phyloP scores from a whole-genome alignment of 371 early-diverging fungal species.

The Basidiobolus meristosporus region DNA sequence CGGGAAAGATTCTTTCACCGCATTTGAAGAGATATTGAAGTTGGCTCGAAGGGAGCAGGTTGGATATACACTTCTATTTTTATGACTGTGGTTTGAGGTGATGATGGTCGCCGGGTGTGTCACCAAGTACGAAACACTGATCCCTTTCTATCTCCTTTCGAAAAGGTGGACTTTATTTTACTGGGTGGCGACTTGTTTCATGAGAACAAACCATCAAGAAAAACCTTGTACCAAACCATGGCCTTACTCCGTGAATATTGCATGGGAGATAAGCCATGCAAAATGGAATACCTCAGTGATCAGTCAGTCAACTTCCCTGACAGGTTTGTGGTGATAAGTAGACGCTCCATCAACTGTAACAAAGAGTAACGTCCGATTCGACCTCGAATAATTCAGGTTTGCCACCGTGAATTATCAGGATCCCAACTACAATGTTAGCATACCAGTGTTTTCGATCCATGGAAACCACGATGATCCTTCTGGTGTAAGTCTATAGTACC shows the following conservation, averaged over 20 bases:
- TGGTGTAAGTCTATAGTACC: conserved; percentile 24
- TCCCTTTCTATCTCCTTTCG: too few relatives aligned
- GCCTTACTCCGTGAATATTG: conserved; percentile 63
- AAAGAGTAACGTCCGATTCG: too few relatives aligned
- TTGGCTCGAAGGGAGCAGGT: conserved; percentile 45
- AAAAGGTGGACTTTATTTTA: conserved; percentile 79
- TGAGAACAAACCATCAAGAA: conserved; percentile 88
- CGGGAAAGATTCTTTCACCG: conserved; percentile 74
- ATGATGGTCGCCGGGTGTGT: conserved; percentile 1
- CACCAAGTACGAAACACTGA: background rate
- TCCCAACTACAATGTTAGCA: conserved; percentile 67
- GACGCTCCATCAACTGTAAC: too few relatives aligned
- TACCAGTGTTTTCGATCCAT: conserved; percentile 95
- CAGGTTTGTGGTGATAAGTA: conserved; percentile 7
- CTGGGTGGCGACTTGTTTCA: conserved; percentile 99
- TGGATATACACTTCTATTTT: conserved; percentile 1
- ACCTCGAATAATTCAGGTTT: conserved; percentile 8
- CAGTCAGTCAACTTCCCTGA: conserved; percentile 51
- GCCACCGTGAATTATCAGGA: conserved; percentile 68
- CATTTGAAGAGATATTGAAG: conserved; percentile 89
- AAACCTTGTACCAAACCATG: conserved; percentile 57
- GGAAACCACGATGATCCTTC: conserved; percentile 99
- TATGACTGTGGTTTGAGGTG: too few relatives aligned
- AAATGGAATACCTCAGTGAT: conserved; percentile 59
- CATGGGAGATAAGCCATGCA: conserved; percentile 55